Base-by-base conservation (phyloP, 2,329 filamentous ascomycete species). In the Ceratocystis harringtonii region DNA sequence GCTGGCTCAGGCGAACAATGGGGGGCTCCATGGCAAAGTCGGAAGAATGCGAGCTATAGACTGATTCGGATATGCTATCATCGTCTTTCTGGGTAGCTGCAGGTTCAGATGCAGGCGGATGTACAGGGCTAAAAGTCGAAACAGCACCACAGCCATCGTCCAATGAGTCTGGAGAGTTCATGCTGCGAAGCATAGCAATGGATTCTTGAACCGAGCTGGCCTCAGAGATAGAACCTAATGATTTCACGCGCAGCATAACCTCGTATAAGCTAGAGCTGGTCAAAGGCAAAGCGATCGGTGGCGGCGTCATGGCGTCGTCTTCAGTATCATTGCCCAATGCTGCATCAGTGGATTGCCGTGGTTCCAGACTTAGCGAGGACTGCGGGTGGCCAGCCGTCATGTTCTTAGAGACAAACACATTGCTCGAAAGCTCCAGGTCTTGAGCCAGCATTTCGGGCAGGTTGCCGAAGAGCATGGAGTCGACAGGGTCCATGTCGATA, bases 391-490 rank as follows among this genome's bases (percentile, higher is more conserved):
- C 81, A 25, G 80, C 77, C 5, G 81, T 81, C 76, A 83, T 78
- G 66, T 78, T 78, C 70, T 74, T 80, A 15, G 79, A 76, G 30
- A 73, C 73, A 65, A 83, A 84, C 30, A 81, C 70, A 8, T 75
- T 72, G 62, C 74, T 74, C 19, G 79, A 82, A 25, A 75, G 70
- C 70, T 82, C 78, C 58, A 84, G 73, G 68, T 84, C 81, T 67
- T 75, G 76, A 5, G 77, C 81, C n/a, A 84, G 74, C 48, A 83
- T 69, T 72, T 84, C 82, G 1, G 82, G 79, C 19, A 84, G 74
- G 72, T 79, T 84, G 62, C 73, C 74, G 43, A 66, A 43, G 63
- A 74, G 71, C 43, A 65, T 68, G 19, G 73, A 71, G 43, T 72
- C 70, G 55, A 57, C 43, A 25, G 61, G n/a, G 44, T 62, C 36